Evolutionary conservation across 257 asterid genomes (phyloP).

Genomic region (Orobanche coerulescens): DNA sequence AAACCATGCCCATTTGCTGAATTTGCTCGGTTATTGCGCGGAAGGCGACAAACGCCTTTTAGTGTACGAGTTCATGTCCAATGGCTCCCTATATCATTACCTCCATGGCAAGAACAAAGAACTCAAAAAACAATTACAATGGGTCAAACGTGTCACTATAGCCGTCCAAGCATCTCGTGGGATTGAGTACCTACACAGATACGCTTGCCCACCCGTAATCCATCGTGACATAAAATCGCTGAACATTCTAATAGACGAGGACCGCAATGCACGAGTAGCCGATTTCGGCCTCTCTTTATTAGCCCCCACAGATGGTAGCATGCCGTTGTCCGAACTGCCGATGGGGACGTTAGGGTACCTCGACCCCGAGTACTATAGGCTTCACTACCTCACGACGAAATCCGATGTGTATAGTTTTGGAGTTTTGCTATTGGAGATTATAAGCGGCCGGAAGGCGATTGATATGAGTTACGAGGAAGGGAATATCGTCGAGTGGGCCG

Average conservation of each 20-base stretch:
- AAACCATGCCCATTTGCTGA: conserved; percentile 80
- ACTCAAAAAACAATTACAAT: conserved; percentile 53
- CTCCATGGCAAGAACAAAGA: conserved; percentile 53
- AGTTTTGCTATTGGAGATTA: conserved; percentile 69
- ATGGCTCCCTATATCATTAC: conserved; percentile 78
- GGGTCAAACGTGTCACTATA: conserved; percentile 79
- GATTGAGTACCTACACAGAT: conserved; percentile 84
- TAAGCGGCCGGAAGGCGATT: conserved; percentile 85
- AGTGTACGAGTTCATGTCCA: conserved; percentile 92
- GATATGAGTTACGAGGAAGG: conserved; percentile 90
- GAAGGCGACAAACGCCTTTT: conserved; percentile 78
- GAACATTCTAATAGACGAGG: conserved; percentile 84
- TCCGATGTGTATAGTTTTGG: conserved; percentile 91
- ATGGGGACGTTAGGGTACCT: conserved; percentile 90
- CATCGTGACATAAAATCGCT: conserved; percentile 90
- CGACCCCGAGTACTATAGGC: conserved; percentile 85
- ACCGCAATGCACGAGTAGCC: conserved; percentile 87
- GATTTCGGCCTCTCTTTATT: conserved; percentile 83
- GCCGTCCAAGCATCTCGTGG: conserved; percentile 95
- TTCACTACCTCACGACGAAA: conserved; percentile 83
- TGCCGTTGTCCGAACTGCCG: conserved; percentile 83
- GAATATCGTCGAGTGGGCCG: conserved; percentile 93
- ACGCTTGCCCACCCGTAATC: conserved; percentile 94
- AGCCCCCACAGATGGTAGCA: conserved; percentile 79
- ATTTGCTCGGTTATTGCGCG: conserved; percentile 82